phyloP scores from a whole-genome alignment of 2,329 filamentous ascomycete genomes.

The Fusarium agapanthi region DNA sequence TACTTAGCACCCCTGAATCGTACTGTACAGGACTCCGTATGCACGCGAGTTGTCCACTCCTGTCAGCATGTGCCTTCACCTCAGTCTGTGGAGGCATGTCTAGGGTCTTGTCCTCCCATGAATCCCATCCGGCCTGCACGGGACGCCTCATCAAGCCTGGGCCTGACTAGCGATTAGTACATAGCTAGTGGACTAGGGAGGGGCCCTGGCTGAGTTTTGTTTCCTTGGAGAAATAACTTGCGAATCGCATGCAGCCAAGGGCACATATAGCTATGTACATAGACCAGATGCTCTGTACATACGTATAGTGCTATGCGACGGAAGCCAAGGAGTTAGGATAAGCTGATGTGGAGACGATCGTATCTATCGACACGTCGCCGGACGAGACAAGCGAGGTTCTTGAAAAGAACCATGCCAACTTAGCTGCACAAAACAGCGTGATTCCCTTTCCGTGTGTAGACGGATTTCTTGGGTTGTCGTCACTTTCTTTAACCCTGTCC shows the following conservation, averaged over 20 bases:
- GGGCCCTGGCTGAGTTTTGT: slow-evolving; percentile 10
- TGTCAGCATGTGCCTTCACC: slow-evolving; percentile 9
- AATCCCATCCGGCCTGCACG: slow-evolving; percentile 1
- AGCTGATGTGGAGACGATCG: slow-evolving; percentile 31
- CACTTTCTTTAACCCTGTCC: slow-evolving; percentile 19
- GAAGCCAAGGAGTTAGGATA: slow-evolving; percentile 15
- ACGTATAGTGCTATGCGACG: background rate
- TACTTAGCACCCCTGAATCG: slow-evolving; percentile 29
- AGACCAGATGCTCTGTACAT: background rate
- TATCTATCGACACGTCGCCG: slow-evolving; percentile 26
- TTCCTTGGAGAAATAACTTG: slow-evolving; percentile 11
- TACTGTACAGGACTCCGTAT: slow-evolving; percentile 7
- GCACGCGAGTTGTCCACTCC: slow-evolving; percentile 24
- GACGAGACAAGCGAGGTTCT: background rate
- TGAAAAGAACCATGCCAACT: slow-evolving; percentile 12
- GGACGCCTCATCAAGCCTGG: slow-evolving; percentile 24
- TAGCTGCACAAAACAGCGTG: slow-evolving; percentile 25
- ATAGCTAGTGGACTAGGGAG: background rate
- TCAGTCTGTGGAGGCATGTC: background rate
- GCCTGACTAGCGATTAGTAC: background rate
- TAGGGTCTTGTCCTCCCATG: slow-evolving; percentile 14
- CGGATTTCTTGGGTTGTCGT: slow-evolving; percentile 23
- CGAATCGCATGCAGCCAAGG: slow-evolving; percentile 13
- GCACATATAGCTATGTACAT: background rate
- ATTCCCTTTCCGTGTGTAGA: slow-evolving; percentile 12